Conservation (phyloP, 2,329 filamentous ascomycete species). For the Microascus cirrosus region DNA sequence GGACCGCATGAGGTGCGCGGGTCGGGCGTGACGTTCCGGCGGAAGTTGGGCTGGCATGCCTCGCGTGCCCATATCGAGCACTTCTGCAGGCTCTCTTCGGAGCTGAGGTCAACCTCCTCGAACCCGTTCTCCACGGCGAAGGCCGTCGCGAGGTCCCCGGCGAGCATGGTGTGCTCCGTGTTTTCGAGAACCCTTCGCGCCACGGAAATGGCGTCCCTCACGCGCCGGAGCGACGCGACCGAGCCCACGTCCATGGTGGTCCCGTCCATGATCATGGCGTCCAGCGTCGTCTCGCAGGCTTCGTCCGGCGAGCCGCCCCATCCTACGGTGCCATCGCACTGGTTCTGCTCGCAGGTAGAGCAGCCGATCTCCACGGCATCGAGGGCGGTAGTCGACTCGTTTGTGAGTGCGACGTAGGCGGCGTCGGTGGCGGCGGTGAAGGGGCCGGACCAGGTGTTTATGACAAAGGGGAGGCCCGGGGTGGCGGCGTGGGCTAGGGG, state of each 20-base stretch:
- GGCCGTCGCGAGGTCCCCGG: slow-evolving; percentile 39
- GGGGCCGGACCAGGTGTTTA: slow-evolving; percentile 44
- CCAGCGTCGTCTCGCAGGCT: slow-evolving; percentile 44
- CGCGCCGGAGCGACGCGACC: slow-evolving; percentile 36
- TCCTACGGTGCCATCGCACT: slow-evolving; percentile 43
- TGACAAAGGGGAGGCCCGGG: slow-evolving; percentile 29
- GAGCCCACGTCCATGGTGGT: slow-evolving; percentile 39
- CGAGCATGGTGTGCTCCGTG: slow-evolving; percentile 39
- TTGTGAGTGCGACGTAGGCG: slow-evolving; percentile 28
- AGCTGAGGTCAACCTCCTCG: slow-evolving; percentile 28
- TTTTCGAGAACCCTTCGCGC: slow-evolving; percentile 38
- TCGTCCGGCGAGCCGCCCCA: slow-evolving; percentile 45
- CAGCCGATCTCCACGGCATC: slow-evolving; percentile 42
- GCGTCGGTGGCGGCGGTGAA: slow-evolving; percentile 41
- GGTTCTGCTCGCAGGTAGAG: slow-evolving; percentile 36
- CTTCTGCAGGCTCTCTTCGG: slow-evolving; percentile 21
- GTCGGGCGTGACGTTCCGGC: slow-evolving; percentile 32
- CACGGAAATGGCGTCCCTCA: slow-evolving; percentile 36
- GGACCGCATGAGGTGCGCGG: slow-evolving; percentile 31
- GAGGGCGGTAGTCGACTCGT: slow-evolving; percentile 21
- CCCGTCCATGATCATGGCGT: slow-evolving; percentile 49
- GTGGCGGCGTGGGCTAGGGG: neutral
- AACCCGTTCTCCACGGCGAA: slow-evolving; percentile 44
- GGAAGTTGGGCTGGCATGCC: slow-evolving; percentile 39
- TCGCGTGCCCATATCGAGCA: slow-evolving; percentile 30